phyloP scores from a whole-genome alignment of 2,329 filamentous ascomycete genomes.

The Aspergillus pseudoglaucus region DNA sequence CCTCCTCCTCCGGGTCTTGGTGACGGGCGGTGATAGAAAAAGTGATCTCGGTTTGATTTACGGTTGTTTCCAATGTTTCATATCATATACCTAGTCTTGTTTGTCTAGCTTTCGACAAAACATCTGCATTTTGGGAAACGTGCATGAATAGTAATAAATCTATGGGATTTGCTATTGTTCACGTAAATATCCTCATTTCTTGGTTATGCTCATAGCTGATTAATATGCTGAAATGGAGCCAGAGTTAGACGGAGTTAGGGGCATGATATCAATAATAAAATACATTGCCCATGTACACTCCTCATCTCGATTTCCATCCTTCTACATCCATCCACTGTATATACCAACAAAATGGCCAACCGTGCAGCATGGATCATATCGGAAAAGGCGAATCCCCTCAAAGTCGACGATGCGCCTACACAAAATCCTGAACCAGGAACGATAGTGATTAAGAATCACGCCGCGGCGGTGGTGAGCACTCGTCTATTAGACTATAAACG shows the following conservation, averaged over 20 bases:
- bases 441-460: background rate
- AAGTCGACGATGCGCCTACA: background rate
- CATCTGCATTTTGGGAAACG: background rate
- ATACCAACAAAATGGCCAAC: background rate
- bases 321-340: too few species aligned
- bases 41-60: background rate
- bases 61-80: constrained; percentile 2
- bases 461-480: background rate
- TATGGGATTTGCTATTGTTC: too few species aligned
- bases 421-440: background rate
- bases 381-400: background rate
- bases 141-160: background rate
- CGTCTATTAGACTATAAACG: too few species aligned
- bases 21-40: constrained; percentile 20
- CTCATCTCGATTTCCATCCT: too few species aligned
- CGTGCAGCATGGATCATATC: background rate
- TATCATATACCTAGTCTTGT: constrained; percentile 1
- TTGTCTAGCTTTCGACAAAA: constrained; percentile 1
- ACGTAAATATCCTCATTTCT: too few species aligned
- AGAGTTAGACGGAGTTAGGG: too few species aligned
- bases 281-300: too few species aligned
- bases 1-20: constrained; percentile 24
- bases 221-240: too few species aligned
- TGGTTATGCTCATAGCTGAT: too few species aligned
- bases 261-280: too few species aligned